Base-by-base conservation (phyloP, 805 yeast genomes). In the Saccharomyces paradoxus region DNA sequence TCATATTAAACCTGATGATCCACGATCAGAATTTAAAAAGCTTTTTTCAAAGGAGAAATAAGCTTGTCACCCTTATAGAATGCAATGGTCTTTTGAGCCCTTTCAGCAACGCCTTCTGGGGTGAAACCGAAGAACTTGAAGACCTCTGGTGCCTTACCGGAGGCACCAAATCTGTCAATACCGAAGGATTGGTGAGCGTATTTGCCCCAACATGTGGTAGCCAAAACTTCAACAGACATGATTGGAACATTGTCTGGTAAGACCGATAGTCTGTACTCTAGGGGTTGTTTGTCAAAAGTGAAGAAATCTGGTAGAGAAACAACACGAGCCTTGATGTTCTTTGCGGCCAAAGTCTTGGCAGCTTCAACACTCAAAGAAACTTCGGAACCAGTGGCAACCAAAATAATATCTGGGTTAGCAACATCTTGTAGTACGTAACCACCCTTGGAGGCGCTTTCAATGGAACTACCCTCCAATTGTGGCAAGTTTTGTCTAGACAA, bases 121-220 rank as follows among this genome's bases (percentile, higher is more conserved):
- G 96, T 90, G 80, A 94, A 94, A 63, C 81, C 96, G 65, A 92
- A 88, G 78, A 69, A 77, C 75, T 88, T 82, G 85, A 84, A 94
- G 58, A 92, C 81, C 60, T 87, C 89, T 56, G 76, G 74, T 70
- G 86, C 94, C 73, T 88, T 87, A 72, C 96, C 99, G 57, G 97
- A 90, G 58, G 91, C 94, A 81, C 99, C 99, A 71, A 94, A 94
- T 78, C 89, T 83, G 82, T 89, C 83, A 70, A 94, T 80, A 76
- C 97, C 97, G 68, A 92, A 89, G 74, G 90, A 96, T 79, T 87
- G 95, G 78, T 94, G 99, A 56, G 97, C 82, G 80, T 90, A 94
- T 75, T 84, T 87, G 66, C 85, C 78, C 99, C 99, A 94, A 56
- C 97, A 97, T 65, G 81, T 77, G 53, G 96, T 83, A 55, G 96